phyloP scores from a whole-genome alignment of 2,329 filamentous ascomycete genomes.

The Trichoderma atrobrunneum region DNA sequence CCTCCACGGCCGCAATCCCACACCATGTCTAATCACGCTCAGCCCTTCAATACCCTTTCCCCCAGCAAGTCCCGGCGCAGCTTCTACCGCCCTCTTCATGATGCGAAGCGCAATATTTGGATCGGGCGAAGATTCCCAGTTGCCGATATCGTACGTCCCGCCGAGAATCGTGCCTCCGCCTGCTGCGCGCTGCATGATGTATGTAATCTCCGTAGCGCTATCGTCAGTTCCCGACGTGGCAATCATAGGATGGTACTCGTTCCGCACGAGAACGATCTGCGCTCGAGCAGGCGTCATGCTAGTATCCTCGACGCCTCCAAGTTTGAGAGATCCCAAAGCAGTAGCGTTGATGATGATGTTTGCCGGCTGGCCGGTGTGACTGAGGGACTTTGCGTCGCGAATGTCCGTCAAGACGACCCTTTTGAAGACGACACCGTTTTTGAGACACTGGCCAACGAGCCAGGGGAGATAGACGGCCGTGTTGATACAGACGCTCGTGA shows the following conservation, averaged over 20 bases:
- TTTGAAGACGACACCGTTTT: slow-evolving; percentile 66
- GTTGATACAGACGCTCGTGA: slow-evolving; percentile 89
- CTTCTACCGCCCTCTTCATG: slow-evolving; percentile 71
- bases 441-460: slow-evolving; percentile 76
- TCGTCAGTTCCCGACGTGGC: slow-evolving; percentile 71
- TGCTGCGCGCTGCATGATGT: slow-evolving; percentile 77
- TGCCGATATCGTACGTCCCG: slow-evolving; percentile 76
- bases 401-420: slow-evolving; percentile 68
- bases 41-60: slow-evolving; percentile 70
- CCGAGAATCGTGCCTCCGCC: slow-evolving; percentile 83
- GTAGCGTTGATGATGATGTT: slow-evolving; percentile 82
- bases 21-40: slow-evolving; percentile 74
- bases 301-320: slow-evolving; percentile 78
- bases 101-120: slow-evolving; percentile 77
- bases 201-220: slow-evolving; percentile 67
- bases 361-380: slow-evolving; percentile 54
- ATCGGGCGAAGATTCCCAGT: slow-evolving; percentile 77
- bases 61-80: slow-evolving; percentile 61
- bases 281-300: slow-evolving; percentile 74
- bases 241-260: slow-evolving; percentile 69
- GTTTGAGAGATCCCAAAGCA: slow-evolving; percentile 68
- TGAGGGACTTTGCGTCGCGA: slow-evolving; percentile 56
- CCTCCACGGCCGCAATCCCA: slow-evolving; percentile 75
- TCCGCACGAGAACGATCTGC: slow-evolving; percentile 80
- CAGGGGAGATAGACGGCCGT: slow-evolving; percentile 83